phyloP scores from a whole-genome alignment of 179 eudicot genomes.

The Heliamphora pulchella region DNA sequence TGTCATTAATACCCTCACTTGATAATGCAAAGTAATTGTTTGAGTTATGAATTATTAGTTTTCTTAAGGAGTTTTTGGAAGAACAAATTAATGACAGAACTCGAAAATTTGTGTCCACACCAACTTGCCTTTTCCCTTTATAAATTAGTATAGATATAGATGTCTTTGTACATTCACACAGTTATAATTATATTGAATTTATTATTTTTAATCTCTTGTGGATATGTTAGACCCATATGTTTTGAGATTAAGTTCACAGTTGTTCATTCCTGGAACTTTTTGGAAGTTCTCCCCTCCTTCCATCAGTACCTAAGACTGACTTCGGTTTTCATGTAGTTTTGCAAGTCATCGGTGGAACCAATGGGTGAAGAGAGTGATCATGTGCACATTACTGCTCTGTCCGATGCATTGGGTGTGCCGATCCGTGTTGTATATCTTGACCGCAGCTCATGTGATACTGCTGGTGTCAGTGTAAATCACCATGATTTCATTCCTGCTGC shows the following conservation, averaged over 20 bases:
- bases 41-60: too few species aligned
- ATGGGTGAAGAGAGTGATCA: conserved; percentile 99
- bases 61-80: too few species aligned
- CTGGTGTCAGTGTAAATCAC: conserved; percentile 72
- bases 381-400: conserved; percentile 88
- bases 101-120: too few species aligned
- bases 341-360: conserved; percentile 98
- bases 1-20: too few species aligned
- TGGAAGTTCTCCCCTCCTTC: not conserved
- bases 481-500: conserved; percentile 72
- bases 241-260: conserved; percentile 9
- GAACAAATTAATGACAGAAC: too few species aligned
- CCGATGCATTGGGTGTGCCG: conserved; percentile 87
- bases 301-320: not conserved
- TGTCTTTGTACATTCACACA: not conserved
- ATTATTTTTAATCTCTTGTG: not conserved
- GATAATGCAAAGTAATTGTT: too few species aligned
- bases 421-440: conserved; percentile 88
- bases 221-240: not conserved
- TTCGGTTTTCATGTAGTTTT: conserved; percentile 42
- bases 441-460: conserved; percentile 64
- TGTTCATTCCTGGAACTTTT: not conserved
- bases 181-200: not conserved
- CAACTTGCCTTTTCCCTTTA: too few species aligned
- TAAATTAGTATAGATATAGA: not conserved